Evolutionary conservation across 169 alveolate species (phyloP), one percentile per base, ranked within the genome.

Genomic region (Theileria parva): DNA sequence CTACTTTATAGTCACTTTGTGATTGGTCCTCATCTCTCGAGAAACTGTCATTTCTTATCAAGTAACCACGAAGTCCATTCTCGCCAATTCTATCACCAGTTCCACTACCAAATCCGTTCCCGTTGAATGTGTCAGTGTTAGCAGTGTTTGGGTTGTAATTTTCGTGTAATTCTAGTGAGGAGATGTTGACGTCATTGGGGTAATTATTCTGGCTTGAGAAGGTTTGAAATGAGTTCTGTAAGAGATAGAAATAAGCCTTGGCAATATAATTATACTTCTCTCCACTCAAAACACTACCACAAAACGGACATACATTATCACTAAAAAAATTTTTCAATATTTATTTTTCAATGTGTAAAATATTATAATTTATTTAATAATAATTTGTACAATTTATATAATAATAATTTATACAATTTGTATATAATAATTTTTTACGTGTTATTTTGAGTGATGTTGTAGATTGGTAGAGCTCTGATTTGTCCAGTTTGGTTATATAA

Each of bases 241-340:
- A 60, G 39, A 81, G 75, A 66, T 81, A 81, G 85, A 81, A 81
- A 72, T 81, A 81, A 8, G 88, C 68, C 63, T 81, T 74, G 15
- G 88, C 85, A 25, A 81, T 75, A 69, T 66, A 81, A 27, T 80
- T 81, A 84, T 81, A 81, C 65, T 76, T 39, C 11, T 71, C 34
- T 32, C 63, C 88, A 61, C 66, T 78, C 37, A 81, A 39, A 4
- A 34, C 63, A 75, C 57, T 81, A 6, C 88, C 88, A 25, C 88
- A 81, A 15, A 81, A 66, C 44, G 88, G 88, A 55, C 88, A 81
- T 37, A 13, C 39, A n/a, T 65, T 80, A 37, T 59, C 30, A 65
- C 74, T 65, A 19, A 21, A 2, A 32, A 32, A 32, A 32, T 32
- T 32, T 2, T 32, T 32, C 48, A 9, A 11, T 25, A 61, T 15